Evolutionary conservation across 805 yeast genomes (phyloP), one percentile per base, ranked within the genome.

Genomic region (Lipomyces orientalis): DNA sequence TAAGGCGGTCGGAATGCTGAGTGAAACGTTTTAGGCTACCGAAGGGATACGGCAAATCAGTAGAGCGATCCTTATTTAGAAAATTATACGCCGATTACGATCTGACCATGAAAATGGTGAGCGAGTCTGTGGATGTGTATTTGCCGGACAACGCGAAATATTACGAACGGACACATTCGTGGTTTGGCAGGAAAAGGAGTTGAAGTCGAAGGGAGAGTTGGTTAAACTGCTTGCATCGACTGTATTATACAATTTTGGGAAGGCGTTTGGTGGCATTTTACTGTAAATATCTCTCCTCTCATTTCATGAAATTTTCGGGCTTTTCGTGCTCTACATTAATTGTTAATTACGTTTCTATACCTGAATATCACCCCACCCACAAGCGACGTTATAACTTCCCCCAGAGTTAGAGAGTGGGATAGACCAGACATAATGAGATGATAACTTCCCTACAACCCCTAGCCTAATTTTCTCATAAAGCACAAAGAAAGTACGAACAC

Each of bases 61-160:
- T 43, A 12, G 62, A 39, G 19, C 12, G 31, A 29, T 34, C 29
- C 0, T 46, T 58, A 7, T 54, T 43, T 43, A 51, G n/a, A 9
- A 31, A 56, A 14, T 14, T 25, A 22, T 65, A 65, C 56, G 58
- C 52, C 8, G 65, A 65, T 51, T 65, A 58, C 59, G 68, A 65
- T 25, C 22, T 58, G 33, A 65, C 68, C 6, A 29, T 65, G 37
- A 29, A 34, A 56, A 58, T 65, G 63, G 55, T 65, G n/a, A 14
- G 65, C 59, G 65, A 65, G 25, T 19, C 65, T 2, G 54, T 62
- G 68, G 60, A 65, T 25, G 37, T 65, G 54, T 65, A 62, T 34
- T 54, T 65, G 37, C 68, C 68, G 12, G 55, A 56, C 6, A 31
- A 29, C 25, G 33, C 37, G 22, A 22, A 54, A 31, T 33, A 61